phyloP scores from a whole-genome alignment of 176 grass and related monocot genomes.

The Cymbopogon citratus region DNA sequence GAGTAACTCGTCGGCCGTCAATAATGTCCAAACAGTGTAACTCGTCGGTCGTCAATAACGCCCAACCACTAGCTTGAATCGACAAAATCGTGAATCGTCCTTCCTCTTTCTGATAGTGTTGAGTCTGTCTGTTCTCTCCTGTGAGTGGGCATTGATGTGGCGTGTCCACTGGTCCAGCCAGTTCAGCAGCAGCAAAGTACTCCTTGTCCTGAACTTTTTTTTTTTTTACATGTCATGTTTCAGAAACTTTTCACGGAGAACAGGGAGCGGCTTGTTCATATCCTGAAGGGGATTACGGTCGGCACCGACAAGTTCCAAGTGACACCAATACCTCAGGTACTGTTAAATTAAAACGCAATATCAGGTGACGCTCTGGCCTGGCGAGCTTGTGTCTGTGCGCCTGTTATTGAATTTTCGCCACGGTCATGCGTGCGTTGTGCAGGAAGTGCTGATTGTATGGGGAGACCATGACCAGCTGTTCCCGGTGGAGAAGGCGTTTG shows the following conservation, averaged over 20 bases:
- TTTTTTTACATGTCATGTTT: not conserved
- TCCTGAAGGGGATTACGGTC: slow-evolving; percentile 67
- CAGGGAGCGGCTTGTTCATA: slow-evolving; percentile 46
- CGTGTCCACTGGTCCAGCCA: not conserved
- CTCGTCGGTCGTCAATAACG: not conserved
- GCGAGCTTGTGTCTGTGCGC: not conserved
- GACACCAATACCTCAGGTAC: slow-evolving; percentile 68
- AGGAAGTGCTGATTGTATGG: slow-evolving; percentile 78
- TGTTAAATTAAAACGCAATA: not conserved
- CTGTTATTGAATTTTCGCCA: not conserved
- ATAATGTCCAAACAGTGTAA: not conserved
- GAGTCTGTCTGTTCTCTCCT: not conserved
- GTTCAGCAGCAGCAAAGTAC: no score
- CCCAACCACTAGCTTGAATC: not conserved
- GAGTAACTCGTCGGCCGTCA: not conserved
- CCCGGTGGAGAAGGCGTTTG: slow-evolving; percentile 53
- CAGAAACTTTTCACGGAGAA: slow-evolving; percentile 77
- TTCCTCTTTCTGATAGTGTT: not conserved
- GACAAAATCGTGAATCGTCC: not conserved
- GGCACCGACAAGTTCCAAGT: slow-evolving; percentile 70
- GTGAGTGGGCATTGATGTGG: not conserved
- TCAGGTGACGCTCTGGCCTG: not conserved
- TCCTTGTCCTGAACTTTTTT: no score
- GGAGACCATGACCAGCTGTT: slow-evolving; percentile 76
- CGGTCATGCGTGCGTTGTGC: not conserved